Evolutionary conservation across 257 asterid species (phyloP).

Genomic region (Capsicum pubescens): DNA sequence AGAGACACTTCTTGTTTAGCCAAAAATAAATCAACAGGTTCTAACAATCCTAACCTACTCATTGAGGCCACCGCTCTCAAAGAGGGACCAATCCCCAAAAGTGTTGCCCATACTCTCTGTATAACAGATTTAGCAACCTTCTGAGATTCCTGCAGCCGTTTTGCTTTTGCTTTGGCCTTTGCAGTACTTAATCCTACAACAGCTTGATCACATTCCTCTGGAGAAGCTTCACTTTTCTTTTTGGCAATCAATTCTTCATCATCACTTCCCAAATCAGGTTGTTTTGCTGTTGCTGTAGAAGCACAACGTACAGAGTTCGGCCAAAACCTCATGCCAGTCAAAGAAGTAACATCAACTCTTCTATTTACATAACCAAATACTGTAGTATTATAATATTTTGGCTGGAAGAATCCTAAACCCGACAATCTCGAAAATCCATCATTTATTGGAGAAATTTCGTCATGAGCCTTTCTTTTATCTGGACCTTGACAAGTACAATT

Average conservation of each 20-base stretch:
- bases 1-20: conserved; percentile 25
- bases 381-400: conserved; percentile 42
- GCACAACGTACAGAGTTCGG: conserved; percentile 53
- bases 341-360: conserved; percentile 45
- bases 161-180: conserved; percentile 89
- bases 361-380: conserved; percentile 43
- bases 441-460: conserved; percentile 37
- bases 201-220: conserved; percentile 95
- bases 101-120: conserved; percentile 61
- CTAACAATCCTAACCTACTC: conserved; percentile 65
- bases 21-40: conserved; percentile 18
- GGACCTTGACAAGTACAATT: conserved; percentile 42
- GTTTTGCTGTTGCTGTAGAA: conserved; percentile 71
- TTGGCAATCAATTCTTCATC: conserved; percentile 60
- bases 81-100: conserved; percentile 84
- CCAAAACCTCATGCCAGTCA: conserved; percentile 46
- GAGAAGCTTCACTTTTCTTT: conserved; percentile 82
- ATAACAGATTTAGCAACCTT: conserved; percentile 51
- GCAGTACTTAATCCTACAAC: conserved; percentile 79
- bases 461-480: conserved; percentile 39
- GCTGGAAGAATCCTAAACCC: conserved; percentile 41
- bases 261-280: conserved; percentile 66
- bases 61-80: conserved; percentile 74
- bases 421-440: conserved; percentile 40
- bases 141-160: conserved; percentile 66